Evolutionary conservation across 2,329 filamentous ascomycete genomes (phyloP).

Genomic region (Dactylellina cionopaga): DNA sequence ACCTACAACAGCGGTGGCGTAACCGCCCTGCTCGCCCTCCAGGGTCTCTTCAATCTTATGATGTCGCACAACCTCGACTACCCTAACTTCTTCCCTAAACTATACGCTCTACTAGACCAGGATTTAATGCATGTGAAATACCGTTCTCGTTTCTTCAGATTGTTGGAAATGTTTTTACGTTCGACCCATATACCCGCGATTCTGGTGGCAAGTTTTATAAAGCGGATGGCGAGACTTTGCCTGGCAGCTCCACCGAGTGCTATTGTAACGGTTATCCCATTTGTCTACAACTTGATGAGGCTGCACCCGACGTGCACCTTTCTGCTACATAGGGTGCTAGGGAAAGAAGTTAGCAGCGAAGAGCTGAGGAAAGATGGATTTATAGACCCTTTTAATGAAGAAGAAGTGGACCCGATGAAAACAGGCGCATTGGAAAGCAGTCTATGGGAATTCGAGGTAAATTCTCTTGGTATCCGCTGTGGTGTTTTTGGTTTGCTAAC

Average conservation of each 20-base stretch:
- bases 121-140: conserved; percentile 92
- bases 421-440: conserved; percentile 90
- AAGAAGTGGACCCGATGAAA: conserved; percentile 82
- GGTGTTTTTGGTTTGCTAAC: conserved; percentile 14
- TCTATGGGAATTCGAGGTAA: conserved; percentile 86
- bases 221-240: conserved; percentile 83
- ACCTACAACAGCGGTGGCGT: conserved; percentile 88
- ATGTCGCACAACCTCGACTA: conserved; percentile 95
- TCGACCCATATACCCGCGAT: conserved; percentile 92
- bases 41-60: conserved; percentile 94
- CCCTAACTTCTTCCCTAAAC: conserved; percentile 88
- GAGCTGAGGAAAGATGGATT: conserved; percentile 71
- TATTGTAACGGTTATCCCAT: conserved; percentile 87
- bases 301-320: conserved; percentile 90
- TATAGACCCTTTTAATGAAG: conserved; percentile 79
- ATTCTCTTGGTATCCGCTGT: not conserved
- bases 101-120: conserved; percentile 89
- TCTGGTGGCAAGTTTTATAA: conserved; percentile 94
- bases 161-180: conserved; percentile 87
- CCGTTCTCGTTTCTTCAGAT: conserved; percentile 89
- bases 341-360: conserved; percentile 69
- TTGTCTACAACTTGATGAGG: conserved; percentile 94
- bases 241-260: conserved; percentile 90
- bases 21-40: conserved; percentile 85
- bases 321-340: conserved; percentile 85